Conservation (phyloP, 495 filamentous ascomycete species). For the Venustampulla echinocandica region DNA sequence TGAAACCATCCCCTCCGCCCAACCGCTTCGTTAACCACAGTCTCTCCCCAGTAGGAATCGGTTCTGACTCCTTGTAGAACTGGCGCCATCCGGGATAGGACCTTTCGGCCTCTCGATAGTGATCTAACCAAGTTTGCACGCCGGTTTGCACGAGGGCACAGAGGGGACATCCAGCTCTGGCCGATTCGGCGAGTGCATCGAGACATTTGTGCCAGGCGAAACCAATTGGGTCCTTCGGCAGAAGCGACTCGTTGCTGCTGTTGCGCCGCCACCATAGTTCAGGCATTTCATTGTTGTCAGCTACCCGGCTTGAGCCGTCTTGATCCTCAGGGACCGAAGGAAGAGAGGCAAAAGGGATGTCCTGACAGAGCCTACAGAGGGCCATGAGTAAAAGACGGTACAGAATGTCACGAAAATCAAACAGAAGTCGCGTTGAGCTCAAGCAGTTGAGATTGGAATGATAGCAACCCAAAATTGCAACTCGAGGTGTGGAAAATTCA, state of each 20-base stretch:
- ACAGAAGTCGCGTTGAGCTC: slow-evolving; percentile 2
- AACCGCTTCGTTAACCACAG: slow-evolving; percentile 4
- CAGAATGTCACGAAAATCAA: background rate
- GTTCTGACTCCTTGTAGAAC: slow-evolving; percentile 2
- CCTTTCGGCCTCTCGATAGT: slow-evolving; percentile 4
- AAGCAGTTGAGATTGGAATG: background rate
- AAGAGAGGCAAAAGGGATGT: slow-evolving; percentile 5
- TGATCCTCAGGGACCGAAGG: slow-evolving; percentile 1
- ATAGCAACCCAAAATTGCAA: slow-evolving; percentile 3
- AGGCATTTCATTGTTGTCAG: slow-evolving; percentile 2
- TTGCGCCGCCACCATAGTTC: slow-evolving; percentile 1
- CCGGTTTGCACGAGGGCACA: slow-evolving; percentile 2
- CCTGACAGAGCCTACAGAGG: slow-evolving; percentile 5
- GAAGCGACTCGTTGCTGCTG: background rate
- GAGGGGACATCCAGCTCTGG: slow-evolving; percentile 6
- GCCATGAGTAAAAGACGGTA: background rate
- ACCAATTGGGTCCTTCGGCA: slow-evolving; percentile 3
- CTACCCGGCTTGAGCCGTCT: slow-evolving; percentile 1
- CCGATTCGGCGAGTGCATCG: slow-evolving; percentile 4
- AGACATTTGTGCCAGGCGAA: slow-evolving; percentile 7
- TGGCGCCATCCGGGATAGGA: background rate
- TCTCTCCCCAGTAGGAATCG: background rate
- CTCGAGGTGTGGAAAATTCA: background rate
- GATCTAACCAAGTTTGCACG: slow-evolving; percentile 4
- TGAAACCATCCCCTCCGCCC: slow-evolving; percentile 4